Evolutionary conservation across 1,284 basidiomycete species (phyloP), one percentile per base, ranked within the genome.

Genomic region (Golubevia sp.): DNA sequence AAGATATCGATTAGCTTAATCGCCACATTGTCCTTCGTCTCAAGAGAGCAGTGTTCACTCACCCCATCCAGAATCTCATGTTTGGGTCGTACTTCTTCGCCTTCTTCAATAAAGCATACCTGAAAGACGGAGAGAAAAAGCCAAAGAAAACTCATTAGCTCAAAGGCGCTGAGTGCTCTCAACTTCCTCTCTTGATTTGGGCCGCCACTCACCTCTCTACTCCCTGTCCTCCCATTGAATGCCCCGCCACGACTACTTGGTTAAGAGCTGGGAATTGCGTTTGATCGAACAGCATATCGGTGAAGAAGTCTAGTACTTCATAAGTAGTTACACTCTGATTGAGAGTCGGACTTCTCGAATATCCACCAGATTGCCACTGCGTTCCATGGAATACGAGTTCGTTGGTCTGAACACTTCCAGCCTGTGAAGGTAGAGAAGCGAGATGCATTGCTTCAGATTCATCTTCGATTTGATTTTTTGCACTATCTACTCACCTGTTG

Each of bases 221-320:
- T 60, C 69, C 71, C 61, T 79, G 77, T 1, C 76, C 77, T 20
- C 76, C 77, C 71, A 79, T 73, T 51, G 74, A 76, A 64, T 79
- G 77, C 30, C 77, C 77, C 4, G 68, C 72, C 11, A 79, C n/a
- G 48, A 71, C 66, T 49, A 76, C 75, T 2, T 53, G 56, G n/a
- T 75, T 63, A 27, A 79, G 64, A 13, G 59, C 57, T 4, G 74
- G 72, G 63, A 73, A 79, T 27, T 71, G 64, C 5, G 57, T 61
- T 55, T 65, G 65, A 65, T 79, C 69, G 59, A 76, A 76, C 20
- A 79, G 56, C 26, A 60, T 52, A 52, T 79, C 74, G 52, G 67
- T 58, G 30, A 79, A 70, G 15, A 52, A 55, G 54, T 79, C 77
- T 52, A 76, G 55, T 13, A 74, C 71, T 34, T 74, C 61, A 59